These are phyloP conservation scores for Microdochium bolleyi DNA, from an alignment of 2,329 filamentous ascomycete genomes.

Conservation along the genomic window DNA sequence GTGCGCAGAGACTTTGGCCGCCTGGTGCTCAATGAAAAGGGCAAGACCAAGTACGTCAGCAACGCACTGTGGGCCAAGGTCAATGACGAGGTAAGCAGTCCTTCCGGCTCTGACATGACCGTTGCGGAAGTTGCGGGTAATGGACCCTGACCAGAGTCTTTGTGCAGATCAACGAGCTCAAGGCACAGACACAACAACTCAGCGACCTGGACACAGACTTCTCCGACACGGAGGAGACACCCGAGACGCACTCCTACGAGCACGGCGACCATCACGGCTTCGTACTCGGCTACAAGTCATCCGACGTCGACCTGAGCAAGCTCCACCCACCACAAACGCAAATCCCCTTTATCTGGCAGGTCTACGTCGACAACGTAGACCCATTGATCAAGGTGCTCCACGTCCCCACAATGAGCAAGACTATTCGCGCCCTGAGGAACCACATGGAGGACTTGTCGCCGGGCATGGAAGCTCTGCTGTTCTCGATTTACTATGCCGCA, in stretches of 20 bases:
- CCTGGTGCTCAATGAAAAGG: conserved; percentile 61
- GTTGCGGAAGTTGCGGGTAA: no score
- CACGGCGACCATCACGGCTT: conserved; percentile 59
- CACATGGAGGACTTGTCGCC: conserved; percentile 50
- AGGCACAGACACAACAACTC: conserved; percentile 39
- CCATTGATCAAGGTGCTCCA: conserved; percentile 66
- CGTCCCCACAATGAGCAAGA: conserved; percentile 54
- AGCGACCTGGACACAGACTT: conserved; percentile 49
- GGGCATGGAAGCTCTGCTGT: conserved; percentile 53
- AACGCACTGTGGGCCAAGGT: conserved; percentile 71
- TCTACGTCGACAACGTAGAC: conserved; percentile 67
- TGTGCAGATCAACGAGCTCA: conserved; percentile 24
- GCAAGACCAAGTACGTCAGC: conserved; percentile 65
- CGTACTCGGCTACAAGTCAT: conserved; percentile 64
- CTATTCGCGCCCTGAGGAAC: conserved; percentile 52
- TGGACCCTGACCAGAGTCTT: neutral
- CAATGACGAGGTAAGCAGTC: conserved; percentile 56
- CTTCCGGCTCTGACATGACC: neutral
- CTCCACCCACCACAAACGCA: conserved; percentile 60
- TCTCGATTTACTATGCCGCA: conserved; percentile 52
- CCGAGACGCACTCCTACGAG: neutral
- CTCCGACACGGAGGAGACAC: conserved; percentile 19
- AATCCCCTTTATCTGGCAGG: conserved; percentile 60
- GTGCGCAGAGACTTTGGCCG: conserved; percentile 53
- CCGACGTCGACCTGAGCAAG: conserved; percentile 56